These are phyloP conservation scores for Cyclocybe aegerita DNA, from an alignment of 768 basidiomycete genomes.

Conservation along the genomic window DNA sequence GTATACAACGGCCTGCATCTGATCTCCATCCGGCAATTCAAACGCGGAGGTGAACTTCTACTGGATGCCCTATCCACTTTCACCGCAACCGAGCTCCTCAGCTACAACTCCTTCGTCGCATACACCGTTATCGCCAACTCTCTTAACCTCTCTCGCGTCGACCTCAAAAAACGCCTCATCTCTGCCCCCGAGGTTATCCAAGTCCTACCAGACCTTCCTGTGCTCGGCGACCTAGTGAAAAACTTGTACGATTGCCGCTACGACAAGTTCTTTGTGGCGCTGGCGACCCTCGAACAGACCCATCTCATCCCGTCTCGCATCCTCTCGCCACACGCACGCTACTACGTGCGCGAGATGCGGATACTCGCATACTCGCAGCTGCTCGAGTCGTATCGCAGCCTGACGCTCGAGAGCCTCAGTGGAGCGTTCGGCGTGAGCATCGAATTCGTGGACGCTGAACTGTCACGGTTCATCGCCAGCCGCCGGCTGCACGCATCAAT, in stretches of 20 bases:
- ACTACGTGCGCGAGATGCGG: conserved; percentile 94
- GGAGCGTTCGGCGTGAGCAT: conserved; percentile 87
- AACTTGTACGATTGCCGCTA: conserved; percentile 94
- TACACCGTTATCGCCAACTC: conserved; percentile 81
- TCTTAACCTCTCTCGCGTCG: conserved; percentile 75
- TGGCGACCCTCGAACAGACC: conserved; percentile 90
- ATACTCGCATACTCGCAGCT: conserved; percentile 91
- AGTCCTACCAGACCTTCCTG: conserved; percentile 78
- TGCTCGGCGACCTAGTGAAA: conserved; percentile 80
- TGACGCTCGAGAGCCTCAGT: conserved; percentile 85
- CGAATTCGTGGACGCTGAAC: conserved; percentile 90
- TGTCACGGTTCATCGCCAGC: conserved; percentile 88
- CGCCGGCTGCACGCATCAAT: conserved; percentile 86
- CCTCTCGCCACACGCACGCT: conserved; percentile 83
- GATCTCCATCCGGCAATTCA: conserved; percentile 89
- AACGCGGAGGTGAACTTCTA: conserved; percentile 79
- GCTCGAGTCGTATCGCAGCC: conserved; percentile 85
- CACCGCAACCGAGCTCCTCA: conserved; percentile 86
- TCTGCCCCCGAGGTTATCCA: conserved; percentile 85
- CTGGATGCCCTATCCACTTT: conserved; percentile 93
- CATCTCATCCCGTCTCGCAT: conserved; percentile 87
- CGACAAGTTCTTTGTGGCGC: conserved; percentile 88
- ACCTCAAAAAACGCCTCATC: conserved; percentile 90
- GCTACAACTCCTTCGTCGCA: conserved; percentile 88
- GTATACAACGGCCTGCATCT: conserved; percentile 90